Conservation (phyloP, 106 monocot genomes). For the Narthecium ossifragum region DNA sequence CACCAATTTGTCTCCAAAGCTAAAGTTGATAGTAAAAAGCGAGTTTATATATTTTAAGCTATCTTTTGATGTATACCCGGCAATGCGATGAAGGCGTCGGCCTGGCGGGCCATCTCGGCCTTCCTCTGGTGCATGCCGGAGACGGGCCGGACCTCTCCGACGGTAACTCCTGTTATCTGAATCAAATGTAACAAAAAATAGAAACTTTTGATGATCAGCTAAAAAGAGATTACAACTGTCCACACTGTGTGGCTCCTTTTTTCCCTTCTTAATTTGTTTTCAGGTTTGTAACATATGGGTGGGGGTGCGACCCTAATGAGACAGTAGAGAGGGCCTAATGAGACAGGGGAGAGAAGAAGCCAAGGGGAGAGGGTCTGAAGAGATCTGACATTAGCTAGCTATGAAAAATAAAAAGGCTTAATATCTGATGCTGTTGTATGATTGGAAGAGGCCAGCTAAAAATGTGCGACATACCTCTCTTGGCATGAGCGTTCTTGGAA, state of each 20-base stretch:
- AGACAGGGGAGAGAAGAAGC: too few relatives aligned
- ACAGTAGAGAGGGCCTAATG: too few relatives aligned
- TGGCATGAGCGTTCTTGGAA: conserved; percentile 16
- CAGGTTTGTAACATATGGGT: too few relatives aligned
- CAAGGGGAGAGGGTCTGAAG: neutral
- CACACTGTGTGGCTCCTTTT: neutral
- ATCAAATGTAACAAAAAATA: neutral
- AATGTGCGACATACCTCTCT: conserved; percentile 6
- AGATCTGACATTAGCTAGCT: too few relatives aligned
- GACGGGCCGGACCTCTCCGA: conserved; percentile 27
- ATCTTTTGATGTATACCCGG: conserved; percentile 10
- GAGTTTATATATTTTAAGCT: neutral
- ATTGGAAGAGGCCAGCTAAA: too few relatives aligned
- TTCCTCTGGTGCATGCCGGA: conserved; percentile 38
- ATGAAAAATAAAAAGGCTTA: too few relatives aligned
- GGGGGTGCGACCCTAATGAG: too few relatives aligned
- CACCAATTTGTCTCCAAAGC: neutral
- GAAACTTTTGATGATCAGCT: too few relatives aligned
- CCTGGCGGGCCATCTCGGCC: conserved; percentile 37
- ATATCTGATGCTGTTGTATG: too few relatives aligned
- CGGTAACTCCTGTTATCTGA: conserved; percentile 33
- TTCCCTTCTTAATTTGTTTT: neutral
- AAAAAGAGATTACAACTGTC: neutral
- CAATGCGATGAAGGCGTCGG: conserved; percentile 31
- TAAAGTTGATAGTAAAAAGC: neutral